Conservation (phyloP, 2,329 filamentous ascomycete genomes). For the Septoria linicola region DNA sequence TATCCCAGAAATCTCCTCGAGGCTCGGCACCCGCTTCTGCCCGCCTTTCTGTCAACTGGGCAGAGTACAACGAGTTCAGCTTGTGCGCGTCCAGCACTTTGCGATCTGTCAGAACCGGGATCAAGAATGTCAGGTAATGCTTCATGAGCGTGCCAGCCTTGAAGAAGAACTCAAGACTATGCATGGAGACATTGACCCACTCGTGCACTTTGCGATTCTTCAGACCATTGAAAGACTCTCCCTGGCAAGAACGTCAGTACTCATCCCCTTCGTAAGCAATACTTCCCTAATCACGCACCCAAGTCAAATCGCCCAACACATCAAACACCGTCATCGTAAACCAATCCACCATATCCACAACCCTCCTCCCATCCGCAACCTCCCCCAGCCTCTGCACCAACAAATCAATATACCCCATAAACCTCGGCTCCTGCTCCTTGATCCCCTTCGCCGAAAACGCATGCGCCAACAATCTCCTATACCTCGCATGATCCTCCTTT, state of each 20-base stretch:
- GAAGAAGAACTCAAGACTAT: too few relatives aligned
- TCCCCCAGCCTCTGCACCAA: conserved; percentile 32
- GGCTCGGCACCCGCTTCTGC: conserved; percentile 5
- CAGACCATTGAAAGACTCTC: conserved; percentile 30
- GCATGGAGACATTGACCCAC: conserved; percentile 35
- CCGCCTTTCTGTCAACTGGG: conserved; percentile 11
- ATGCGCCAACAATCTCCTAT: conserved; percentile 17
- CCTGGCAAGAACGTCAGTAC: not conserved
- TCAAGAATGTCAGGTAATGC: not conserved
- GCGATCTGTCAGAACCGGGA: not conserved
- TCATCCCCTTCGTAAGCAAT: too few relatives aligned
- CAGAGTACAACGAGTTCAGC: not conserved
- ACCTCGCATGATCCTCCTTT: conserved; percentile 12
- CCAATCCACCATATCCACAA: conserved; percentile 30
- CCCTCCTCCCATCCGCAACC: conserved; percentile 14
- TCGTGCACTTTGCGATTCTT: conserved; percentile 35
- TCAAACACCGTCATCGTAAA: conserved; percentile 32
- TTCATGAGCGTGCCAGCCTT: too few relatives aligned
- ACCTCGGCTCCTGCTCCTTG: conserved; percentile 38
- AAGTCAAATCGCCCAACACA: conserved; percentile 31
- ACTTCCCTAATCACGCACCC: conserved; percentile 6
- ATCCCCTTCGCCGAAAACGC: conserved; percentile 35
- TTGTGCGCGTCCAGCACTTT: conserved; percentile 23
- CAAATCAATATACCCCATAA: conserved; percentile 42
- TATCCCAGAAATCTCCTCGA: conserved; percentile 18